Base-by-base conservation (phyloP, 2,329 filamentous ascomycete species). In the Macrophomina tecta region DNA sequence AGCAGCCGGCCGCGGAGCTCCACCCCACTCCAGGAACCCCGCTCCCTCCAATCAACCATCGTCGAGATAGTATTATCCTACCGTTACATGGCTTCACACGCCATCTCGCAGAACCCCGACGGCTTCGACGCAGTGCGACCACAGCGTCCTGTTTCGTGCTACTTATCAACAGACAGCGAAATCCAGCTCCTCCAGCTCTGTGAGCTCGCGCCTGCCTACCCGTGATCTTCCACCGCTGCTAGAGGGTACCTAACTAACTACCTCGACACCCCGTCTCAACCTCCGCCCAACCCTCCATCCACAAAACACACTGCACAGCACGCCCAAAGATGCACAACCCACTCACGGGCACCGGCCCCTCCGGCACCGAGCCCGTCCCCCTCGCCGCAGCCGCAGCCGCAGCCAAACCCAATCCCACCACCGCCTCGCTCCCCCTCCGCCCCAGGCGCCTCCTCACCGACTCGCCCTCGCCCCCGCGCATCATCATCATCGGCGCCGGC, bases 401-500 rank as follows among this genome's bases (percentile, higher is more conserved):
- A 16, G 42, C 58, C 40, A 34, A 62, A 18, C 16, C 42, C 42
- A 23, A 23, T 23, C 42, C 42, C 12, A 46, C n/a, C 42, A 14
- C 42, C 8, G 14, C 53, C 18, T 40, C 63, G 7, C 52, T 48
- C 7, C 40, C 38, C 49, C 49, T 48, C 5, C 51, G 38, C 12
- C 62, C 51, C 30, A 65, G 40, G 53, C 56, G 49, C 28, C 51
- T 65, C 18, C 64, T 61, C 45, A 45, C 60, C 23, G 16, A 48
- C 42, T 62, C 62, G 6, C 46, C 60, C 42, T 64, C 60, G 14
- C 45, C 49, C 40, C 66, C 66, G 5, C 73, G 72, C 30, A 66
- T 81, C 58, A 72, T 80, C 16, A 67, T 81, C 69, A 77, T 81
- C 56, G 79, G 79, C 36, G 79, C 76, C 12, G 79, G 79, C 23